phyloP scores from a whole-genome alignment of 352 stramenopile genomes.

The Sclerospora graminicola region DNA sequence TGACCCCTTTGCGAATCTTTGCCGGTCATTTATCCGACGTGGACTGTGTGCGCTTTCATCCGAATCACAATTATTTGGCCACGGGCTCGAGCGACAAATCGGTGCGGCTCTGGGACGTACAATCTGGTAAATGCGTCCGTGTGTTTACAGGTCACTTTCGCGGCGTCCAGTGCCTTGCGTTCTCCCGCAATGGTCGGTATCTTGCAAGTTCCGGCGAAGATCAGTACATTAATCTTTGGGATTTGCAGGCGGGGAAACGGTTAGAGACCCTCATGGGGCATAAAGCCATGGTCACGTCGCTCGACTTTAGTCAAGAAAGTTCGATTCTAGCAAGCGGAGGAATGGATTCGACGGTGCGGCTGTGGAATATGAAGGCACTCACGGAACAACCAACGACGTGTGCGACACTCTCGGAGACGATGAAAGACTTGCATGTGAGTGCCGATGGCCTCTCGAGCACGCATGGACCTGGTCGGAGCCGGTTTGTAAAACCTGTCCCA shows the following conservation, averaged over 20 bases:
- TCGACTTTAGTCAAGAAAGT: constrained; percentile 74
- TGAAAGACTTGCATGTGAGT: constrained; percentile 28
- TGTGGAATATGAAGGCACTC: constrained; percentile 81
- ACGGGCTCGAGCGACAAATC: constrained; percentile 93
- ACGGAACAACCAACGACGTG: constrained; percentile 35
- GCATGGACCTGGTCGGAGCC: constrained; percentile 14
- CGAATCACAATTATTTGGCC: constrained; percentile 93
- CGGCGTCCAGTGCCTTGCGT: constrained; percentile 82
- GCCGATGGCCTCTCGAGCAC: constrained; percentile 5
- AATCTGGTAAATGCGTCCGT: constrained; percentile 86
- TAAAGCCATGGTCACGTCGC: constrained; percentile 59
- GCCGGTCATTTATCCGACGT: constrained; percentile 89
- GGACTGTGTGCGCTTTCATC: constrained; percentile 88
- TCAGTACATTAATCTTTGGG: constrained; percentile 91
- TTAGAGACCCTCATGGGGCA: constrained; percentile 77
- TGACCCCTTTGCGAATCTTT: constrained; percentile 88
- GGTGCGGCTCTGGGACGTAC: constrained; percentile 91
- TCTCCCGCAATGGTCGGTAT: constrained; percentile 87
- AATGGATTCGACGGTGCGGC: constrained; percentile 66
- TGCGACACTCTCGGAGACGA: constrained; percentile 16
- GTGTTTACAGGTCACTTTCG: constrained; percentile 88
- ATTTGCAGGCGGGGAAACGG: constrained; percentile 85
- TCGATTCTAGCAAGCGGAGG: constrained; percentile 61
- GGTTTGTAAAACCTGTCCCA: constrained; percentile 43
- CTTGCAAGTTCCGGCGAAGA: constrained; percentile 79